Conservation (phyloP, 1,284 basidiomycete genomes). For the Pascua sp. region DNA sequence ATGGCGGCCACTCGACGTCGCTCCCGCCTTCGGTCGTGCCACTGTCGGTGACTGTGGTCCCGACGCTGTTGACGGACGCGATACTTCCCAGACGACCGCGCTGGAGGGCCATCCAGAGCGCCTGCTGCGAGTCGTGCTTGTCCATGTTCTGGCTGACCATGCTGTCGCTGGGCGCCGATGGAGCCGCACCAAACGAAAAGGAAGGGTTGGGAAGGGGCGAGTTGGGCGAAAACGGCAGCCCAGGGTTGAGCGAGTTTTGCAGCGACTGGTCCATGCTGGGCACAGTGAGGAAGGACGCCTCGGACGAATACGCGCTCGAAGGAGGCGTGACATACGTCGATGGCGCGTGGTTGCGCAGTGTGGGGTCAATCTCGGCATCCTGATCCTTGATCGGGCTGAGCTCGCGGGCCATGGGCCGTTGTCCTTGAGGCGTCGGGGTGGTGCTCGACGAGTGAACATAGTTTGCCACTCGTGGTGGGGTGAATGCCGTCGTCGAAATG, state of each 20-base stretch:
- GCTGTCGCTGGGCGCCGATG: background rate
- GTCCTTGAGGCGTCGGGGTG: background rate
- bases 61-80: constrained; percentile 26
- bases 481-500: constrained; percentile 40
- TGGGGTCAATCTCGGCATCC: constrained; percentile 22
- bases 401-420: constrained; percentile 15
- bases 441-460: background rate
- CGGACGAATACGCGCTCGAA: background rate
- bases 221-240: constrained; percentile 26
- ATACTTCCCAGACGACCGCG: constrained; percentile 37
- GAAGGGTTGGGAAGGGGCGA: constrained; percentile 38
- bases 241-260: constrained; percentile 15
- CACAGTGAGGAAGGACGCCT: background rate
- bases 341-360: constrained; percentile 10
- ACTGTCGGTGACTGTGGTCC: constrained; percentile 25
- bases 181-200: constrained; percentile 39
- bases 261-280: constrained; percentile 5
- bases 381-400: constrained; percentile 40
- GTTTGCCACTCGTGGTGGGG: constrained; percentile 31
- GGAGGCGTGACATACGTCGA: constrained; percentile 10
- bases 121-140: constrained; percentile 18
- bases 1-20: constrained; percentile 10
- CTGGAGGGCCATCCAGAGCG: constrained; percentile 31
- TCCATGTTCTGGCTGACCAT: background rate
- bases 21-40: constrained; percentile 29